Evolutionary conservation across 331 rosid genomes (phyloP), one percentile per base, ranked within the genome.

Genomic region (Acacia pycnantha): DNA sequence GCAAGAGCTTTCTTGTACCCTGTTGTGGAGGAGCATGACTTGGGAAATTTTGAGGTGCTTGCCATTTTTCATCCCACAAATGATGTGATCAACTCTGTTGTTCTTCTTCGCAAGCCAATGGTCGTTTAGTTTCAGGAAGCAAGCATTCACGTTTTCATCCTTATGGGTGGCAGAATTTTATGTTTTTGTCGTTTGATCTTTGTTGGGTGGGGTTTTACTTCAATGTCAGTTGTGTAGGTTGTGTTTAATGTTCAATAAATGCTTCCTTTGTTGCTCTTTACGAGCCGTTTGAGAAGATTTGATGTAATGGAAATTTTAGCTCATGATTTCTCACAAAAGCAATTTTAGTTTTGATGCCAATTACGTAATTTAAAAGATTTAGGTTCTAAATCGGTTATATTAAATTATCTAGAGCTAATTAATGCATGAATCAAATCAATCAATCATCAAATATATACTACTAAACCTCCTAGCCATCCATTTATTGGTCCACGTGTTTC

Each of bases 1-100:
- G 90, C 91, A 7, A 85, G 98, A 69, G 94, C 89, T 33, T 93
- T 91, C 84, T 79, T 93, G 86, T 93, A 90, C 87, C 98, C 98
- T 7, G 41, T 90, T 37, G 81, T 91, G 75, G 87, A 91, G 37
- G 90, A 86, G 51, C 74, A 65, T 66, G 92, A 90, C 77, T 26
- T 94, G 86, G 75, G 26, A 10, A 50, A 83, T 12, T 94, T 94
- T 70, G 89, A 94, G 70, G 74, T 90, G 40, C 95, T 91, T 46
- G 74, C 90, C 11, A 71, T 88, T 26, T 89, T 90, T 74, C 97
- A 90, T 62, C 98, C 98, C 48, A 73, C 88, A 2, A 59, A 93
- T 51, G 97, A 91, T 29, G 94, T 93, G 1, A 71, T 93, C 76
- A 91, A 93, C 85, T 91, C 98, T 0, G 90, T 93, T 74, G 77